phyloP scores from a whole-genome alignment of 78 protist species.

The Dictyostelium capitatum region DNA sequence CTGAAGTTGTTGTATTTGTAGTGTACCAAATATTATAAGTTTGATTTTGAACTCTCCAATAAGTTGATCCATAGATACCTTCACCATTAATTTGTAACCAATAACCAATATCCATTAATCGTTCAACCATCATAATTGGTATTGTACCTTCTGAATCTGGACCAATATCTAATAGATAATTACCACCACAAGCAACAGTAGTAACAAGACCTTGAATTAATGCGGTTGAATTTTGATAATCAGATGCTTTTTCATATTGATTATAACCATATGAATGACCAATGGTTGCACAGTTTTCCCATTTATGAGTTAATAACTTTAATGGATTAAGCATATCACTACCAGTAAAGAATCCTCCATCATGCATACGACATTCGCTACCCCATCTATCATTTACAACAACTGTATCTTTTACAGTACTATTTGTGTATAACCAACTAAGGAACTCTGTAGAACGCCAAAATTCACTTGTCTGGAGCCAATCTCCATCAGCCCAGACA shows the following conservation, averaged over 20 bases:
- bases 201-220: background rate
- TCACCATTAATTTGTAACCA: conserved; percentile 79
- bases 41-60: conserved; percentile 76
- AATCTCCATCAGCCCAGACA: conserved; percentile 69
- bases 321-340: conserved; percentile 44
- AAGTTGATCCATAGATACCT: conserved; percentile 27
- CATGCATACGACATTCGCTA: conserved; percentile 7
- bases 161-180: conserved; percentile 58
- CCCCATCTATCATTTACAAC: conserved; percentile 85
- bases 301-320: conserved; percentile 51
- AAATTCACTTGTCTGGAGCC: background rate
- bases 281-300: conserved; percentile 70
- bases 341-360: conserved; percentile 76
- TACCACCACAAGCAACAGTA: conserved; percentile 73
- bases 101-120: conserved; percentile 46
- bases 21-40: conserved; percentile 43
- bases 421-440: conserved; percentile 49
- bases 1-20: background rate
- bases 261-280: conserved; percentile 38
- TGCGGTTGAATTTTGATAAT: background rate
- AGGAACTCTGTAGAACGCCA: conserved; percentile 59
- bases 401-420: conserved; percentile 21
- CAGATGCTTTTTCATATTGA: conserved; percentile 4
- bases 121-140: conserved; percentile 1
- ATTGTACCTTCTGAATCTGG: conserved; percentile 75